Base-by-base conservation (phyloP, 148 eudicot genomes). In the Oxyria digyna region DNA sequence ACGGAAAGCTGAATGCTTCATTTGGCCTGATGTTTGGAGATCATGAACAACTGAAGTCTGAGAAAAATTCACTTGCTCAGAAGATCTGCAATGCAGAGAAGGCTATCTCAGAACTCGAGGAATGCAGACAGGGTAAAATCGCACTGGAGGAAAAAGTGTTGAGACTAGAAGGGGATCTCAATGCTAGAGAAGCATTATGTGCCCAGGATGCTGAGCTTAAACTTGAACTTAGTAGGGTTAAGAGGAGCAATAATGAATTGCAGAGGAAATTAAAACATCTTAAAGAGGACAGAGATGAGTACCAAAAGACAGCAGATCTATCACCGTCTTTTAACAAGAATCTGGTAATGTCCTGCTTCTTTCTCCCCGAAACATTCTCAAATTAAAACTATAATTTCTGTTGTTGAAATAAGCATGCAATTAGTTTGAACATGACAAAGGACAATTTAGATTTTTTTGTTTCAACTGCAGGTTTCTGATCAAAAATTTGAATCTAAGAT, bases 141-240 rank as follows among this genome's bases (percentile, higher is more conserved):
- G 76, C 73, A 8, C 70, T 86, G 55, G 87, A 85, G 78, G 95
- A 88, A 78, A 90, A 86, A 80, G 66, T 85, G 73, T 50, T 67
- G 74, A 78, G 81, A 55, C 62, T 84, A 77, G 91, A 89, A 79
- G 77, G 81, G 29, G 91, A 84, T 75, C 67, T 81, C 71, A 71
- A 77, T 42, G 85, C 79, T 62, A 83, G 79, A 76, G 85, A 84
- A 76, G 86, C 76, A 68, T 33, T 78, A 7, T 73, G 69, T 70
- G 71, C 72, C 7, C 84, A 86, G 75, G 82, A 85, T 75, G 85
- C 84, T 27, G 85, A 88, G 73, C 75, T 89, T 42, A 82, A 72
- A 74, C 69, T 81, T 76, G 93, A 91, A 75, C 77, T 91, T 23
- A 71, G 67, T 52, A 72, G 75, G 70, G 46, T 85, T 26, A 83